Evolutionary conservation across 352 stramenopile species (phyloP).

Genomic region (Achlya hypogyna): DNA sequence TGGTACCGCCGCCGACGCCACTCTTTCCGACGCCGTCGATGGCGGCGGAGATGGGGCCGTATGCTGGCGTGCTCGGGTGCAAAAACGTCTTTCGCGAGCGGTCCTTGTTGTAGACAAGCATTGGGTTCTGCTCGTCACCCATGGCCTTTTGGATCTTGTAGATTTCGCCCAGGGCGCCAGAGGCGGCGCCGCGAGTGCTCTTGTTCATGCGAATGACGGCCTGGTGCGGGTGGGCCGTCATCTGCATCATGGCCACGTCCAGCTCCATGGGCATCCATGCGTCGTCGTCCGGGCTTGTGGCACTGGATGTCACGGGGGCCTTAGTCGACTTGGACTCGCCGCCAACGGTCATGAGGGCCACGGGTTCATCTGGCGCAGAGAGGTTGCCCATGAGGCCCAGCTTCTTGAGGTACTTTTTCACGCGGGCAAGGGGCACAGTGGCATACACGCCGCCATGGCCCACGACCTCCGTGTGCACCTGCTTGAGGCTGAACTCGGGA

Average conservation of each 20-base stretch:
- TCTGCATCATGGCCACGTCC: constrained; percentile 68
- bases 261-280: constrained; percentile 76
- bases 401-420: constrained; percentile 83
- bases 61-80: constrained; percentile 60
- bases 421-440: constrained; percentile 63
- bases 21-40: constrained; percentile 45
- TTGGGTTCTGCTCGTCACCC: constrained; percentile 50
- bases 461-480: constrained; percentile 64
- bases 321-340: constrained; percentile 60
- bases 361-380: constrained; percentile 23
- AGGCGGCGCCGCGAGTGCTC: constrained; percentile 48
- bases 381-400: constrained; percentile 38
- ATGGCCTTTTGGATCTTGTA: constrained; percentile 87
- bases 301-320: background rate
- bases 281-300: constrained; percentile 24
- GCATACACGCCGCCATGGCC: constrained; percentile 71
- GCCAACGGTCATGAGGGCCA: constrained; percentile 80
- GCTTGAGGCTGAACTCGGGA: constrained; percentile 72
- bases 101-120: constrained; percentile 86
- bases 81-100: constrained; percentile 80
- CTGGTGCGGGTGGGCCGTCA: constrained; percentile 70
- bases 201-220: constrained; percentile 82
- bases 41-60: constrained; percentile 51
- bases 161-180: constrained; percentile 75
- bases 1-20: constrained; percentile 56